phyloP scores from a whole-genome alignment of 768 basidiomycete species.

The Kwoniella dejecticola region DNA sequence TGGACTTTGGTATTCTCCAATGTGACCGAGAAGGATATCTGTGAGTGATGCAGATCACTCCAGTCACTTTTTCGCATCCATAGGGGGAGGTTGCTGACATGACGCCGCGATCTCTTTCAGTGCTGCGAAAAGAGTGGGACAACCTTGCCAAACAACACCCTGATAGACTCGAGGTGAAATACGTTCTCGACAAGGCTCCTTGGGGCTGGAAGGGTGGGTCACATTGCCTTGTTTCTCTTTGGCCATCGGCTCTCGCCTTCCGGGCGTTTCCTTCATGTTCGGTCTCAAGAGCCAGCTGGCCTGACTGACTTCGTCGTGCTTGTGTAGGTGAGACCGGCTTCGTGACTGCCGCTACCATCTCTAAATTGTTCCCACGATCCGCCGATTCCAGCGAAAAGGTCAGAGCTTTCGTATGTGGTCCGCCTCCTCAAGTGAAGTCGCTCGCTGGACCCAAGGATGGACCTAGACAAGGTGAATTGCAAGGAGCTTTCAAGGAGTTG shows the following conservation, averaged over 20 bases:
- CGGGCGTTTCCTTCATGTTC: neutral
- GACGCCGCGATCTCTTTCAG: slow-evolving; percentile 21
- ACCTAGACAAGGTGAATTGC: slow-evolving; percentile 78
- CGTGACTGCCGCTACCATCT: slow-evolving; percentile 71
- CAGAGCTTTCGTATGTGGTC: slow-evolving; percentile 87
- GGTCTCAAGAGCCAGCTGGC: neutral
- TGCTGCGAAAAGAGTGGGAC: slow-evolving; percentile 55
- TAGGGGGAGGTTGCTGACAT: too few species aligned
- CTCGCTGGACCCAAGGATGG: slow-evolving; percentile 87
- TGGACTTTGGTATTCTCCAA: slow-evolving; percentile 92
- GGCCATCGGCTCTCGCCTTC: too few species aligned
- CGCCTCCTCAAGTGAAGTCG: slow-evolving; percentile 80
- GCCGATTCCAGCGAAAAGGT: slow-evolving; percentile 71
- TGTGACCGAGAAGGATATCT: slow-evolving; percentile 84
- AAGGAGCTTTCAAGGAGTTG: slow-evolving; percentile 79
- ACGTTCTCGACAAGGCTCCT: slow-evolving; percentile 77
- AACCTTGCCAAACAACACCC: slow-evolving; percentile 58
- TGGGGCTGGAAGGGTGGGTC: slow-evolving; percentile 64
- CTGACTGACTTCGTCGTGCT: neutral
- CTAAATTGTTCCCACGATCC: slow-evolving; percentile 67
- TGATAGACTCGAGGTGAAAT: slow-evolving; percentile 72
- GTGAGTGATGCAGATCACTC: slow-evolving; percentile 60
- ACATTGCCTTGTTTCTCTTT: neutral
- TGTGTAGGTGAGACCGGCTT: slow-evolving; percentile 73
- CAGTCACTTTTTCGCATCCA: too few species aligned